Evolutionary conservation across 208 protist genomes (phyloP).

Genomic region (Leishmania turanica): DNA sequence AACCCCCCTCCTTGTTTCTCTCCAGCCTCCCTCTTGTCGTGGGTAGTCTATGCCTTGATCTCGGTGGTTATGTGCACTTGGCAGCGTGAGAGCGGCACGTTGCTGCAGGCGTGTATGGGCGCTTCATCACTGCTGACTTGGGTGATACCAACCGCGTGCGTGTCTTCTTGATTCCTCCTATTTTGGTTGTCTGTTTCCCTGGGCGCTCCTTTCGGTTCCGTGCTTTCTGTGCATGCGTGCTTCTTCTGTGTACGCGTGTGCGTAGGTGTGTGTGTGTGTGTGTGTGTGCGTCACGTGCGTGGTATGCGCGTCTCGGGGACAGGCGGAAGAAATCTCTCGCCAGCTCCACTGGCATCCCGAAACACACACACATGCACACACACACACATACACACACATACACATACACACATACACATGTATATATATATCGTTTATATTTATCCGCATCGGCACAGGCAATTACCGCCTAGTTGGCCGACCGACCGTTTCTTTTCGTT

Average conservation of each 20-base stretch:
- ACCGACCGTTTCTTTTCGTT: neutral
- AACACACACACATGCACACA: neutral
- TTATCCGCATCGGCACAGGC: neutral
- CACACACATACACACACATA: neutral
- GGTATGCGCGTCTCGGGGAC: neutral
- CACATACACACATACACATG: neutral
- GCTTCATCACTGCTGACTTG: neutral
- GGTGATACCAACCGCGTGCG: neutral
- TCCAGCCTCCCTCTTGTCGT: neutral
- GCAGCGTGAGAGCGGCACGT: neutral
- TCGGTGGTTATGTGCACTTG: neutral
- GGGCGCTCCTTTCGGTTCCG: neutral
- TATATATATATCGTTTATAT: neutral
- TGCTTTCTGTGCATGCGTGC: neutral
- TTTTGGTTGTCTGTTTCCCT: too few relatives aligned
- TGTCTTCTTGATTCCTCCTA: neutral
- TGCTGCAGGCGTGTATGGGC: neutral
- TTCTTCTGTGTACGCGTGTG: neutral
- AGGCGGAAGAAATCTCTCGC: neutral
- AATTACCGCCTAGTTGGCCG: neutral
- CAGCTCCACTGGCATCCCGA: neutral
- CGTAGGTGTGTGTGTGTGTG: neutral
- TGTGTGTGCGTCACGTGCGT: neutral
- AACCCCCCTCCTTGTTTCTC: neutral
- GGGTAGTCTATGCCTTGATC: neutral